Base-by-base conservation (phyloP, 1,284 basidiomycete genomes). In the Malassezia globosa region DNA sequence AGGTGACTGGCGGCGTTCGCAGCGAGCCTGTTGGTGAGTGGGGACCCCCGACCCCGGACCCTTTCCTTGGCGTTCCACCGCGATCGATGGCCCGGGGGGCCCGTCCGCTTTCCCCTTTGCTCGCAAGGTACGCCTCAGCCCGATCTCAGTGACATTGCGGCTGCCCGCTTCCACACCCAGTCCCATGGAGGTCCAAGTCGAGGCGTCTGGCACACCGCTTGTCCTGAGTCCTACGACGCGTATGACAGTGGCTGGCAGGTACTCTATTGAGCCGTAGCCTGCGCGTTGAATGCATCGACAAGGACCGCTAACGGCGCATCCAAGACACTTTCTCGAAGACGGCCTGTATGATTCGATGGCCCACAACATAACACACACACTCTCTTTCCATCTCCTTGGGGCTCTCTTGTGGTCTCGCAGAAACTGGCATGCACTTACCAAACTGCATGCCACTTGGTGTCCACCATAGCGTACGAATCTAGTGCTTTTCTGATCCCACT, bases 91-190 rank as follows among this genome's bases (percentile, higher is more conserved):
- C 7, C 27, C 31, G 19, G 19, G n/a, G n/a, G 45, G 26, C 36
- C 46, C 23, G 50, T 42, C 23, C 44, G 50, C 16, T 52, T 52
- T 41, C 50, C 50, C 3, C 34, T 47, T 26, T 34, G 35, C 8
- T 7, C 34, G 8, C 44, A 46, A 19, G 44, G 39, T 14, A 25
- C 38, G 21, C 50, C 50, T 13, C 40, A 42, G 22, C 44, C 44
- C 3, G 29, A 19, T 46, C 26, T 23, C 35, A 11, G 40, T 29
- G 5, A 5, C 44, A 1, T 52, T 44, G 50, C 27, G 33, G 14
- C 16, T 47, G 11, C 22, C 34, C 3, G 39, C 33, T 7, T 27
- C 23, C 16, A 31, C 42, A n/a, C 11, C 45, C 7, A 45, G 48
- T 18, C 41, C 16, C 4, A n/a, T 43, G 27, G 34, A 44, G 21